Conservation (phyloP, 495 filamentous ascomycete genomes). For the Annulohypoxylon moriforme region DNA sequence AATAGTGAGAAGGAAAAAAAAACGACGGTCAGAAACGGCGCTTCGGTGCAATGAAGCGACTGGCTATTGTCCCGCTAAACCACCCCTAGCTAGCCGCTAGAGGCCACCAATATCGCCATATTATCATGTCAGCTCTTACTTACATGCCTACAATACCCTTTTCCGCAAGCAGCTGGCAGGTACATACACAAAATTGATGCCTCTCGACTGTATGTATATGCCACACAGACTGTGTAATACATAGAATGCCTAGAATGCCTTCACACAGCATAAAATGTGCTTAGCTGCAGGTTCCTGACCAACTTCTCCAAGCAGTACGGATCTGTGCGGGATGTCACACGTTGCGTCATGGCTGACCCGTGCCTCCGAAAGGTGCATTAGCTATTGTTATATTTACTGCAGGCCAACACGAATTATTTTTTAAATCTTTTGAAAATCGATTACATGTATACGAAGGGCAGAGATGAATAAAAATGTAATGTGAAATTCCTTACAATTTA, state of each 20-base stretch:
- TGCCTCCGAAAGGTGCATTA: slow-evolving; percentile 11
- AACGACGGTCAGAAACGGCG: slow-evolving; percentile 22
- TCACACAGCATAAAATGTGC: neutral
- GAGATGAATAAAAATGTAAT: neutral
- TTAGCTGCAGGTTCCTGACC: slow-evolving; percentile 27
- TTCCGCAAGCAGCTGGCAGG: neutral
- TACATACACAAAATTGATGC: neutral
- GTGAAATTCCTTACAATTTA: neutral
- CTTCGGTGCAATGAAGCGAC: slow-evolving; percentile 29
- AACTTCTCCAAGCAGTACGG: slow-evolving; percentile 20
- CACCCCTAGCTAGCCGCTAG: neutral
- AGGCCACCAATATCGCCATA: neutral
- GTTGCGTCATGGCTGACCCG: slow-evolving; percentile 27
- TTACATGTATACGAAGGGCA: neutral
- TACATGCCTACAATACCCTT: neutral
- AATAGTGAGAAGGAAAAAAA: slow-evolving; percentile 4
- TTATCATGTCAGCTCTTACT: slow-evolving; percentile 9
- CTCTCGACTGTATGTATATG: neutral
- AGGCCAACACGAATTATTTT: neutral
- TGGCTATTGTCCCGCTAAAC: slow-evolving; percentile 8
- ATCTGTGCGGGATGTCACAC: slow-evolving; percentile 4
- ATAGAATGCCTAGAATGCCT: neutral
- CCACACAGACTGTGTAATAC: neutral
- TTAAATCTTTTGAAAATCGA: neutral
- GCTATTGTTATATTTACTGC: neutral